A percentile compares a stretch with the other conserved stretches of the same genome.
phyloP scores from a whole-genome alignment of 2,329 filamentous ascomycete genomes.

The Exophiala calicioides region DNA sequence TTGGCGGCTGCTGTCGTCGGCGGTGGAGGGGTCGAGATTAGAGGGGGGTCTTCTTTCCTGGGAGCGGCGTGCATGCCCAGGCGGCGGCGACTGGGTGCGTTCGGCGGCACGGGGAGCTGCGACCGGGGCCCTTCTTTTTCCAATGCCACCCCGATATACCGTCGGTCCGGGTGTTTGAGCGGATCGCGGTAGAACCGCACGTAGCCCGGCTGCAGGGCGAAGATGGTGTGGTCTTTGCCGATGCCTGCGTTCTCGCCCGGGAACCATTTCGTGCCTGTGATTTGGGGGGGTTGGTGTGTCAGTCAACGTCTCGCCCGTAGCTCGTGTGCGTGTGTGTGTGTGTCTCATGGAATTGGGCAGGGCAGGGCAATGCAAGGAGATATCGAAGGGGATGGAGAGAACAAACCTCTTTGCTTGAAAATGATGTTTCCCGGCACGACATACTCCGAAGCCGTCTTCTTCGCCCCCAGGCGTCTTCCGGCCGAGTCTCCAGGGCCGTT shows the following conservation, averaged over 20 bases:
- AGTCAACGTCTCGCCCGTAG: too few relatives aligned
- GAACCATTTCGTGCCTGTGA: slow-evolving; percentile 86
- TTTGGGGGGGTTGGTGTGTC: too few relatives aligned
- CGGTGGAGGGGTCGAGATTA: too few relatives aligned
- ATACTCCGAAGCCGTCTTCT: slow-evolving; percentile 88
- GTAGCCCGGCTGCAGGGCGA: slow-evolving; percentile 79
- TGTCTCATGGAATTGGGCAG: too few relatives aligned
- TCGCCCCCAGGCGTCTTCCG: slow-evolving; percentile 89
- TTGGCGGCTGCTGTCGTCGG: too few relatives aligned
- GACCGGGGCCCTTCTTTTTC: slow-evolving; percentile 64
- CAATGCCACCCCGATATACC: slow-evolving; percentile 94
- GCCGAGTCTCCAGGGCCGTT: slow-evolving; percentile 70
- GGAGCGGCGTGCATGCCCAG: slow-evolving; percentile 69
- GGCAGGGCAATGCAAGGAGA: too few relatives aligned
- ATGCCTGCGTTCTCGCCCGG: slow-evolving; percentile 94
- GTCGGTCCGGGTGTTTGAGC: slow-evolving; percentile 74
- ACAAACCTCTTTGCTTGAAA: slow-evolving; percentile 83
- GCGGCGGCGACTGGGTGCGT: slow-evolving; percentile 71
- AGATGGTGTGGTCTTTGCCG: slow-evolving; percentile 95
- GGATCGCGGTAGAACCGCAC: slow-evolving; percentile 97
- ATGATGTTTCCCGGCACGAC: slow-evolving; percentile 97
- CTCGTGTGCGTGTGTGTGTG: too few relatives aligned
- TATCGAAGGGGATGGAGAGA: too few relatives aligned
- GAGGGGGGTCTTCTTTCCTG: slow-evolving; percentile 28
- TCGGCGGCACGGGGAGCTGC: slow-evolving; percentile 71